Conservation (phyloP, 208 protist species). For the Acanthamoeba quina region DNA sequence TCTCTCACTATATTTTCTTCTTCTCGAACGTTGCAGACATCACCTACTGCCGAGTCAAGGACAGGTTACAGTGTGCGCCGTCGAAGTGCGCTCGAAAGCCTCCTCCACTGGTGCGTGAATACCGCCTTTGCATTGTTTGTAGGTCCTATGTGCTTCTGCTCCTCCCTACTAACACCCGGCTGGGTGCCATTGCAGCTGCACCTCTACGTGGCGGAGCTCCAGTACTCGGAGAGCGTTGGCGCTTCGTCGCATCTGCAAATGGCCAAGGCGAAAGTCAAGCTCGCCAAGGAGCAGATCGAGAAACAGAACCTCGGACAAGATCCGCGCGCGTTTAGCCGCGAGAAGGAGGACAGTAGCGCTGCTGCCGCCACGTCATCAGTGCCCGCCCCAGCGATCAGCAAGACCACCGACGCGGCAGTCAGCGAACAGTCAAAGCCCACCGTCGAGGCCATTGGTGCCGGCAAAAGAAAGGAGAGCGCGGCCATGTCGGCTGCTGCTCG, state of each 20-base stretch:
- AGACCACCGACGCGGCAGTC: background rate
- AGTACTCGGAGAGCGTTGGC: conserved; percentile 32
- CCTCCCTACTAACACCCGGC: background rate
- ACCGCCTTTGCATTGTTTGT: background rate
- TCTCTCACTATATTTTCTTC: too few relatives aligned
- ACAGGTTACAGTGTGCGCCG: background rate
- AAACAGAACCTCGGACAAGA: background rate
- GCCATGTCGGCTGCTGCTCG: background rate
- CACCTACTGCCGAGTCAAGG: conserved; percentile 14
- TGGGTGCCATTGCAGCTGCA: background rate
- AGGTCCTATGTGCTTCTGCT: background rate
- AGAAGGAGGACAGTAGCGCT: background rate
- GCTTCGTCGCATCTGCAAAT: background rate
- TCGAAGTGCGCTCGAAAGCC: background rate
- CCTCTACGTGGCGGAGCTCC: conserved; percentile 22
- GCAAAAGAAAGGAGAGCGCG: background rate
- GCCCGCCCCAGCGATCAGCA: background rate
- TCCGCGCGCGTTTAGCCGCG: background rate
- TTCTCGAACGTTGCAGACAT: background rate
- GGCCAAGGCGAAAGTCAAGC: conserved; percentile 7
- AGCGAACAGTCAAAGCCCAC: too few relatives aligned
- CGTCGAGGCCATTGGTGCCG: too few relatives aligned
- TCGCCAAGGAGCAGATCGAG: background rate
- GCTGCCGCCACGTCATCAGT: too few relatives aligned
- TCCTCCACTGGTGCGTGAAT: background rate